Evolutionary conservation across 495 filamentous ascomycete genomes (phyloP).

Genomic region (Talaromyces wortmannii): DNA sequence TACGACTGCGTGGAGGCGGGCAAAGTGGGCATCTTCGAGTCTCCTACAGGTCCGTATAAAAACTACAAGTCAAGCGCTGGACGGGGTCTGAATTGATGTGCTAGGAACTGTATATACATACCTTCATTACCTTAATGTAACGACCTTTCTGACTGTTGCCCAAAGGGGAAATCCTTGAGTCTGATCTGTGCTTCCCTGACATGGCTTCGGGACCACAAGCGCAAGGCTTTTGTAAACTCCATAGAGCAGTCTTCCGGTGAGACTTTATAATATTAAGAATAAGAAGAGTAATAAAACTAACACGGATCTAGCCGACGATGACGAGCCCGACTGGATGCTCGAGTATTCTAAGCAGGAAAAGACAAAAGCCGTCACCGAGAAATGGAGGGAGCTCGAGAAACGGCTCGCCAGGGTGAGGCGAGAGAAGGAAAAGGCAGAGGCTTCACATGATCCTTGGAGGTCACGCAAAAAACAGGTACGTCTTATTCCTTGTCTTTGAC

Average conservation of each 20-base stretch:
- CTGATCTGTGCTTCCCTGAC: slow-evolving; percentile 89
- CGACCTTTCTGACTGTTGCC: no score
- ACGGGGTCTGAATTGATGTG: slow-evolving; percentile 5
- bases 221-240: slow-evolving; percentile 51
- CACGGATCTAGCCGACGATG: slow-evolving; percentile 42
- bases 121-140: no score
- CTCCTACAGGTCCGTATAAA: slow-evolving; percentile 63
- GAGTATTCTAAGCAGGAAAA: slow-evolving; percentile 65
- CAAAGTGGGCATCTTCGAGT: slow-evolving; percentile 85
- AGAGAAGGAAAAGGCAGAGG: slow-evolving; percentile 59
- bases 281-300: background rate
- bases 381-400: slow-evolving; percentile 64
- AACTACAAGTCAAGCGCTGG: no score
- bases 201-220: slow-evolving; percentile 85
- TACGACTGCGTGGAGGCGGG: slow-evolving; percentile 77
- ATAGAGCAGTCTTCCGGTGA: slow-evolving; percentile 27
- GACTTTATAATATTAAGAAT: background rate
- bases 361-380: slow-evolving; percentile 55
- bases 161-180: slow-evolving; percentile 90
- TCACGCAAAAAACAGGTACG: slow-evolving; percentile 45
- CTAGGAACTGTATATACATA: slow-evolving; percentile 38
- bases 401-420: slow-evolving; percentile 60
- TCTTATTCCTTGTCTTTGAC: background rate
- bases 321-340: slow-evolving; percentile 86
- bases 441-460: slow-evolving; percentile 34